Percentiles rank a stretch among this genome's conserved stretches.
These are phyloP conservation scores for Gracilaria vermiculophylla DNA, from an alignment of 23 red algal species.

Conservation along the genomic window DNA sequence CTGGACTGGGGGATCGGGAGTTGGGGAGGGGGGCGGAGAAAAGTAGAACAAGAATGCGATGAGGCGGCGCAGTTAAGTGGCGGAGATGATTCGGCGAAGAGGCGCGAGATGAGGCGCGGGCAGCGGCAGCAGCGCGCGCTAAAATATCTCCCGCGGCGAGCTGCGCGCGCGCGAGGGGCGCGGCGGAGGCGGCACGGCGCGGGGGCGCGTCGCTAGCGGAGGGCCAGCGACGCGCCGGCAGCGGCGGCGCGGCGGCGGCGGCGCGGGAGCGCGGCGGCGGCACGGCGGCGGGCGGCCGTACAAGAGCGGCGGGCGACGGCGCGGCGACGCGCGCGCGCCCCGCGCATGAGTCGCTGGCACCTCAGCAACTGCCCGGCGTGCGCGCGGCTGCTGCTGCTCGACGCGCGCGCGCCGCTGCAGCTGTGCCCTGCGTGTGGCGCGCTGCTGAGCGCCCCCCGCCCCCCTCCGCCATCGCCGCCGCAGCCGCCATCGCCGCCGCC, in stretches of 20 bases:
- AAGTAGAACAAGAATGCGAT: too few relatives aligned
- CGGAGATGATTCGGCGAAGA: too few relatives aligned
- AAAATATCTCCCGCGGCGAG: too few relatives aligned
- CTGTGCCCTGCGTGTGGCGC: conserved; percentile 16
- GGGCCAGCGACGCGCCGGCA: not conserved
- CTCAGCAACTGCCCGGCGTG: conserved; percentile 32
- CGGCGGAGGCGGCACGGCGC: too few relatives aligned
- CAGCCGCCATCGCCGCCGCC: not conserved
- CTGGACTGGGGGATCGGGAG: not conserved
- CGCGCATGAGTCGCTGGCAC: not conserved
- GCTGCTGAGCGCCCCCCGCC: not conserved
- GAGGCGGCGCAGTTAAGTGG: too few relatives aligned
- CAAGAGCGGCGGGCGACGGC: not conserved
- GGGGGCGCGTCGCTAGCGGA: not conserved
- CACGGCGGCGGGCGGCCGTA: not conserved
- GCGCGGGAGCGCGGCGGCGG: not conserved
- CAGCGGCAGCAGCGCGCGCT: not conserved
- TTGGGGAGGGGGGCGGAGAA: not conserved
- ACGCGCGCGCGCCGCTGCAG: not conserved
- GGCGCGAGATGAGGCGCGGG: not conserved
- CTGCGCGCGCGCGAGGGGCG: too few relatives aligned
- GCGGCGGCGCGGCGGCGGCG: not conserved
- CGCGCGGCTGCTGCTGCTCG: conserved; percentile 19
- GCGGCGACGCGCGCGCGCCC: conserved; percentile 5
- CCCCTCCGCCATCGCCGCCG: not conserved